Conservation (phyloP, 371 early-diverging fungal species). For the Mortierella sp. region DNA sequence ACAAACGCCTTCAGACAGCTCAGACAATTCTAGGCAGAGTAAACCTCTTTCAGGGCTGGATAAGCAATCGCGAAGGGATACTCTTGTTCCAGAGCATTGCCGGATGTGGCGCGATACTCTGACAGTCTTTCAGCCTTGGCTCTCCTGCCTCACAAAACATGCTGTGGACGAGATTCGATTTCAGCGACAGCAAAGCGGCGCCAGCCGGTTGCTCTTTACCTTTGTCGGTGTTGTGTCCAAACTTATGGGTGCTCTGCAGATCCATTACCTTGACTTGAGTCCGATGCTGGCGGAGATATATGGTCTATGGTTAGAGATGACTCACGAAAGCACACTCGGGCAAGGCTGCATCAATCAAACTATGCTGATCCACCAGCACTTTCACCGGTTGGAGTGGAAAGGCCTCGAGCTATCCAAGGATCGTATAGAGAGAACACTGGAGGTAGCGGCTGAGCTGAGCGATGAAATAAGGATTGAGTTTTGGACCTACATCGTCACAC, state of each 20-base stretch:
- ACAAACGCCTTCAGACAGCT: background rate
- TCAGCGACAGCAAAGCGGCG: slow-evolving; percentile 44
- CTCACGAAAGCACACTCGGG: slow-evolving; percentile 13
- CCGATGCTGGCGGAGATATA: slow-evolving; percentile 30
- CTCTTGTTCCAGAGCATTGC: slow-evolving; percentile 18
- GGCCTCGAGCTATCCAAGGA: slow-evolving; percentile 30
- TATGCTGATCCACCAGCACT: slow-evolving; percentile 52
- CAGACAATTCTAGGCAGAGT: background rate
- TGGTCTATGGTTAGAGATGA: slow-evolving; percentile 35
- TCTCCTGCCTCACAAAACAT: slow-evolving; percentile 39
- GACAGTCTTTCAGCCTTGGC: slow-evolving; percentile 44
- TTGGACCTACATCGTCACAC: slow-evolving; percentile 46
- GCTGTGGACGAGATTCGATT: slow-evolving; percentile 46
- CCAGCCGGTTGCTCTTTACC: slow-evolving; percentile 40
- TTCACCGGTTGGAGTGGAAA: slow-evolving; percentile 48
- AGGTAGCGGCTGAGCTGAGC: slow-evolving; percentile 15
- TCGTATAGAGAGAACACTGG: slow-evolving; percentile 23
- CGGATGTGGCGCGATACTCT: slow-evolving; percentile 45
- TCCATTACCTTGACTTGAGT: slow-evolving; percentile 20
- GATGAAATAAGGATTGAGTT: slow-evolving; percentile 34
- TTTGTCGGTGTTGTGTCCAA: slow-evolving; percentile 52
- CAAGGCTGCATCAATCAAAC: slow-evolving; percentile 38
- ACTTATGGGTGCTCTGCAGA: slow-evolving; percentile 26
- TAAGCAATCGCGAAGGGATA: background rate
- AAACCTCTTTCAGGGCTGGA: background rate